Evolutionary conservation across 2,329 filamentous ascomycete species (phyloP), one percentile per base, ranked within the genome.

Genomic region (Sporothrix pallida): DNA sequence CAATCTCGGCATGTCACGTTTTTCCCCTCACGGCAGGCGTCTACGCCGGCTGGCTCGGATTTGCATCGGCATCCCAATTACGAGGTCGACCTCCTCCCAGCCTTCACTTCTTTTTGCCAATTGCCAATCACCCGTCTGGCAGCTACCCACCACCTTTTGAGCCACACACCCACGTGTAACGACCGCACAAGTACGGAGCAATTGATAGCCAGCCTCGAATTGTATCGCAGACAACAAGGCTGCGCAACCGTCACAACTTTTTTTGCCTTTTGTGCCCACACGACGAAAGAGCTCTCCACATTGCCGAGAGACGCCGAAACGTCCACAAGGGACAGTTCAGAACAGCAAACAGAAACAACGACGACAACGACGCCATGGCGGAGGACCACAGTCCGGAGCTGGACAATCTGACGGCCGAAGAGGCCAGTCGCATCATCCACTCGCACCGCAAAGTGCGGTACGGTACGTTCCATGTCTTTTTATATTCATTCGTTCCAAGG

Each of bases 381-480:
- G 84, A 86, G 73, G 80, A 82, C 75, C 81, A 83, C 70, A 81
- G 83, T 71, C 83, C 86, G 71, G 83, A 83, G 75, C 81, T 89
- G 75, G 86, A 89, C 79, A 86, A 89, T 78, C 83, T 90, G 79
- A 90, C 88, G 65, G 87, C 89, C 10, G 89, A 91, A 80, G 89
- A 91, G 81, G 89, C 89, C 76, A 91, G 84, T 79, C 88, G 89
- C 78, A 91, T 91, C 82, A 91, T 91, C 77, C 89, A 91, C 80
- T 91, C 89, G 71, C 89, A 91, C 79, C 87, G 89, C 77, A 91
- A 91, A 81, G 89, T 91, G 73, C 86, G 89, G 79, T 91, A 91
- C 81, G 89, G 89, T 91, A 85, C 80, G 88, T 83, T 26, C 31
- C 31, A 37, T 7, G 23, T 8, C n/a, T 31, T n/a, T 31, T 12